These are phyloP conservation scores for Xenoacremonium recifei DNA, from an alignment of 2,329 filamentous ascomycete species.

Conservation along the genomic window DNA sequence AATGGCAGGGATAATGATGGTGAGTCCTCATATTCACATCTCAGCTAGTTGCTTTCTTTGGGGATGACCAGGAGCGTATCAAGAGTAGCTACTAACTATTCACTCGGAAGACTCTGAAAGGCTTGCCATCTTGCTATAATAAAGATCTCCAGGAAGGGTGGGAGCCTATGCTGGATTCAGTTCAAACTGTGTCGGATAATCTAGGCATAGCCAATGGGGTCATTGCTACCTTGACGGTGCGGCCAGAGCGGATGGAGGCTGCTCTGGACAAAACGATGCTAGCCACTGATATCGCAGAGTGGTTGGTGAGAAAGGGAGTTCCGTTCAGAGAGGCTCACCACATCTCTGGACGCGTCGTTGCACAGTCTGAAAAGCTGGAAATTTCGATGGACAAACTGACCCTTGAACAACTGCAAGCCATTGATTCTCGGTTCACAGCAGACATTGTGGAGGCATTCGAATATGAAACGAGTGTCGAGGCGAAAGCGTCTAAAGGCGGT, in stretches of 20 bases:
- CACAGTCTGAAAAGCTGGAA: slow-evolving; percentile 61
- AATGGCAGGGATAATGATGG: slow-evolving; percentile 62
- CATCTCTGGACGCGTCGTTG: slow-evolving; percentile 71
- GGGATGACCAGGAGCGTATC: slow-evolving; percentile 22
- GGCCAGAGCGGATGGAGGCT: slow-evolving; percentile 68
- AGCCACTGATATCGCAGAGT: slow-evolving; percentile 64
- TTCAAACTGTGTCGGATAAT: slow-evolving; percentile 71
- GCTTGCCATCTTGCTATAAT: slow-evolving; percentile 73
- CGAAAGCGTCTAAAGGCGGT: slow-evolving; percentile 65
- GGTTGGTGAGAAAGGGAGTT: slow-evolving; percentile 61
- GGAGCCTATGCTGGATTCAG: slow-evolving; percentile 72
- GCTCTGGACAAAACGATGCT: slow-evolving; percentile 74
- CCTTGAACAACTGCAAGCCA: slow-evolving; percentile 63
- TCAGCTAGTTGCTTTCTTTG: slow-evolving; percentile 17
- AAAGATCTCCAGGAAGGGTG: slow-evolving; percentile 77
- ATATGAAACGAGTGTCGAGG: slow-evolving; percentile 71
- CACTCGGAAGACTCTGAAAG: slow-evolving; percentile 45
- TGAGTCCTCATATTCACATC: slow-evolving; percentile 24
- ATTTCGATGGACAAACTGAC: slow-evolving; percentile 68
- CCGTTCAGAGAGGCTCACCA: slow-evolving; percentile 79
- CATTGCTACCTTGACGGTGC: slow-evolving; percentile 62
- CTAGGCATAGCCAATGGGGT: slow-evolving; percentile 74
- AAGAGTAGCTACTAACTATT: slow-evolving; percentile 27
- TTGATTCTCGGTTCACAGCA: slow-evolving; percentile 65
- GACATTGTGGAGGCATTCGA: slow-evolving; percentile 67